phyloP scores from a whole-genome alignment of 768 basidiomycete genomes.

The Tylopilus subfusipes region DNA sequence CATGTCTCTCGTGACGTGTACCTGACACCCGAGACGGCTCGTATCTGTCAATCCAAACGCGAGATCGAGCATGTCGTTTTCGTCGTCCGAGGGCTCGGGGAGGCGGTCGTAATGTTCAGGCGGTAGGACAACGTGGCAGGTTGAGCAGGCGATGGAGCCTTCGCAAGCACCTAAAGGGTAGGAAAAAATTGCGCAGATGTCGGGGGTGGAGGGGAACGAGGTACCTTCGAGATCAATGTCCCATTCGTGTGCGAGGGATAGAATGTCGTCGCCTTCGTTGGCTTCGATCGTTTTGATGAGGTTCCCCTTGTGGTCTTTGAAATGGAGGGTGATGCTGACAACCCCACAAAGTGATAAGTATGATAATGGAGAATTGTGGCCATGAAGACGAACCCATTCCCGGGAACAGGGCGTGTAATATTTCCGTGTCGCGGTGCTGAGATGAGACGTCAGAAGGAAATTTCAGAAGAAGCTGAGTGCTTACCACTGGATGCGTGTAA shows the following conservation, averaged over 20 bases:
- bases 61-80: conserved; percentile 98
- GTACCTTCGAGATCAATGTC: conserved; percentile 94
- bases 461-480: not conserved
- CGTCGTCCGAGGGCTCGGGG: conserved; percentile 94
- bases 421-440: conserved; percentile 42
- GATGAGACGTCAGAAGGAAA: not conserved
- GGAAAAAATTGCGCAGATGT: not conserved
- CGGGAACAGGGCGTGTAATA: conserved; percentile 57
- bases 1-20: conserved; percentile 72
- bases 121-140: conserved; percentile 81
- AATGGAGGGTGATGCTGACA: conserved; percentile 79
- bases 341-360: not conserved
- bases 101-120: conserved; percentile 74
- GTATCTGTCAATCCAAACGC: conserved; percentile 97
- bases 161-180: conserved; percentile 80
- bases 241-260: conserved; percentile 90
- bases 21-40: conserved; percentile 76
- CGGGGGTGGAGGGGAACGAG: conserved; percentile 12
- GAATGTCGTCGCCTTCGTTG: conserved; percentile 90
- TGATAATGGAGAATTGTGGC: not conserved
- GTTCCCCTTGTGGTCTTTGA: conserved; percentile 83
- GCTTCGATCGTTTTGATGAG: conserved; percentile 86
- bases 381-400: conserved; percentile 55
- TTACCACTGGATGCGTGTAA: conserved; percentile 21
- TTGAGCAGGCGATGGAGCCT: conserved; percentile 94